Evolutionary conservation across 495 filamentous ascomycete genomes (phyloP).

Genomic region (Aspergillus ellipticus): DNA sequence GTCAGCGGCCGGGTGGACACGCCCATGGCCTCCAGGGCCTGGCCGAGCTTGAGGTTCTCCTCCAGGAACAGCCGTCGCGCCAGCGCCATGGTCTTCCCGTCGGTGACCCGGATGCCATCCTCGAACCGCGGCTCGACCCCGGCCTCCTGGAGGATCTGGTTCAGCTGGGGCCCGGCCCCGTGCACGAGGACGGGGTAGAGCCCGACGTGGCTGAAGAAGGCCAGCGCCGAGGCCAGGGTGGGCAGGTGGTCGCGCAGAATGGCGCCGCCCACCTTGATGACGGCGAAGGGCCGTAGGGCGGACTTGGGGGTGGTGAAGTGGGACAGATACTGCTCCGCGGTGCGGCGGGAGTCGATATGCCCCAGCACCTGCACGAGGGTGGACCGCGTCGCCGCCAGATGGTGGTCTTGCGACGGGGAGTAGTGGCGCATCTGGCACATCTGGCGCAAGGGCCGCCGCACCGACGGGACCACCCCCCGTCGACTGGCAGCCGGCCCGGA

Average conservation of each 20-base stretch:
- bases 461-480: no score
- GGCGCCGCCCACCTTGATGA: conserved; percentile 97
- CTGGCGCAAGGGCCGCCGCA: no score
- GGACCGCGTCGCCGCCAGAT: conserved; percentile 63
- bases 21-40: conserved; percentile 85
- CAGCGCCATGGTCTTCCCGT: conserved; percentile 88
- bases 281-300: conserved; percentile 85
- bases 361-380: conserved; percentile 92
- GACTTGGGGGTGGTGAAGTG: conserved; percentile 94
- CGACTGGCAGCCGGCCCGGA: no score
- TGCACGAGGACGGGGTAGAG: conserved; percentile 96
- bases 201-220: conserved; percentile 92
- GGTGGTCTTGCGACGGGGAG: conserved; percentile 43
- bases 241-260: conserved; percentile 94
- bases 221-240: conserved; percentile 79
- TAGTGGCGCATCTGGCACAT: conserved; percentile 42
- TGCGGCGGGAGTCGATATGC: conserved; percentile 93
- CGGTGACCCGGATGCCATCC: conserved; percentile 93
- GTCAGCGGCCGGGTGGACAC: conserved; percentile 89
- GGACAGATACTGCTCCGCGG: conserved; percentile 96
- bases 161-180: conserved; percentile 93
- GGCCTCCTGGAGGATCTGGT: conserved; percentile 83
- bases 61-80: conserved; percentile 89
- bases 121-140: conserved; percentile 95
- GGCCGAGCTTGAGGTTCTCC: conserved; percentile 94